These are phyloP conservation scores for Dendrobium nobile DNA, from an alignment of 106 monocot species.

Conservation along the genomic window DNA sequence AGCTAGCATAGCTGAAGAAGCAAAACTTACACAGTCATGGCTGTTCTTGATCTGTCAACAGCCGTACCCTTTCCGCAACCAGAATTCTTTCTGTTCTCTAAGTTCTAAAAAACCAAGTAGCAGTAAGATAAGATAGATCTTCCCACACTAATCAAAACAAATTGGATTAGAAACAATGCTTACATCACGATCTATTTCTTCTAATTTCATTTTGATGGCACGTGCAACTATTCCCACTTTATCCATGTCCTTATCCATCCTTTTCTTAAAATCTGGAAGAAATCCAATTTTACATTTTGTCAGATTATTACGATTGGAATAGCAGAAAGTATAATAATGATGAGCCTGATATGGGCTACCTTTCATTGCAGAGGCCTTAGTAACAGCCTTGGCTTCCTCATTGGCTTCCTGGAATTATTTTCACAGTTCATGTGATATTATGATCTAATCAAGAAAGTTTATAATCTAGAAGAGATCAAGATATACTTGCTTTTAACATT, in stretches of 20 bases:
- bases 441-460: neutral
- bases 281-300: neutral
- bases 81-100: slow-evolving; percentile 35
- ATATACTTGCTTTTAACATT: neutral
- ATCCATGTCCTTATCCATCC: slow-evolving; percentile 62
- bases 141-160: slow-evolving; percentile 1
- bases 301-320: neutral
- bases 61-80: slow-evolving; percentile 61
- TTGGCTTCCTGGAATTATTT: slow-evolving; percentile 38
- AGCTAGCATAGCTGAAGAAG: neutral
- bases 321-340: neutral
- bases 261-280: slow-evolving; percentile 36
- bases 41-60: slow-evolving; percentile 55
- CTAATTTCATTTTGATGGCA: slow-evolving; percentile 40
- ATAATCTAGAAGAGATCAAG: no score
- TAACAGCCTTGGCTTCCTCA: slow-evolving; percentile 38
- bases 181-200: slow-evolving; percentile 15
- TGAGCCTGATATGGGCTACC: slow-evolving; percentile 10
- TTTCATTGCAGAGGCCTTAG: slow-evolving; percentile 67
- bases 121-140: neutral
- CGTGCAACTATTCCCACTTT: slow-evolving; percentile 39
- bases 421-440: neutral
- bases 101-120: slow-evolving; percentile 24
- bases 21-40: slow-evolving; percentile 42
- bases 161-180: neutral